Conservation (phyloP, 371 early-diverging fungal species). For the Zychaea mexicana region DNA sequence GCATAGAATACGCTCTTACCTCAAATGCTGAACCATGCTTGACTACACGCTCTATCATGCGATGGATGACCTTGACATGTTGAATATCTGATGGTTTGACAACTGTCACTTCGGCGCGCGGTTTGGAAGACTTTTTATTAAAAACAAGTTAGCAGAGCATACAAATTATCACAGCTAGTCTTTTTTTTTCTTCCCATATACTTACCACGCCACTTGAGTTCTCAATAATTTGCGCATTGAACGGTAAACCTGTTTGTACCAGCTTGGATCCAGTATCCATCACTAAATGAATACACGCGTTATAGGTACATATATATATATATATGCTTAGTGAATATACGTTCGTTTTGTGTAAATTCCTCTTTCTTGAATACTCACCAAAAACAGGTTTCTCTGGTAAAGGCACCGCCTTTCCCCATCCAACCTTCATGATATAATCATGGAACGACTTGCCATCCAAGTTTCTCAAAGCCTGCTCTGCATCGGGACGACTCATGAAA, state of each 20-base stretch:
- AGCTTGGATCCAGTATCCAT: conserved; percentile 32
- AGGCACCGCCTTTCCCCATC: conserved; percentile 90
- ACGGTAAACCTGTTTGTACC: conserved; percentile 62
- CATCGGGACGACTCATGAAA: conserved; percentile 83
- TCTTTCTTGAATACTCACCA: conserved; percentile 43
- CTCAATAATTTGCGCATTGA: conserved; percentile 64
- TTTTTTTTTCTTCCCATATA: background rate
- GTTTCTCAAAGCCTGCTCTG: conserved; percentile 69
- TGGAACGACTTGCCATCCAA: conserved; percentile 76
- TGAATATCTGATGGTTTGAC: conserved; percentile 63
- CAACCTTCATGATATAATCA: conserved; percentile 70
- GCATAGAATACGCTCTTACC: conserved; percentile 23
- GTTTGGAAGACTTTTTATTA: conserved; percentile 7
- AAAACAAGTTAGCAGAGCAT: background rate
- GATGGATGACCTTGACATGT: conserved; percentile 75
- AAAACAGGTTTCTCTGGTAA: conserved; percentile 80
- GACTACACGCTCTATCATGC: conserved; percentile 83
- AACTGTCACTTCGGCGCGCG: conserved; percentile 65
- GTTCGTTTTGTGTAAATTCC: background rate
- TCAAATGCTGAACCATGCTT: conserved; percentile 81
- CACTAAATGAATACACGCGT: conserved; percentile 15
- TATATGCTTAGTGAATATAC: too few relatives aligned
- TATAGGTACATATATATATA: too few relatives aligned
- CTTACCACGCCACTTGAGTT: conserved; percentile 23
- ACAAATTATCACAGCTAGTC: too few relatives aligned